phyloP scores from a whole-genome alignment of 495 filamentous ascomycete genomes.

The Amorphotheca resinae region DNA sequence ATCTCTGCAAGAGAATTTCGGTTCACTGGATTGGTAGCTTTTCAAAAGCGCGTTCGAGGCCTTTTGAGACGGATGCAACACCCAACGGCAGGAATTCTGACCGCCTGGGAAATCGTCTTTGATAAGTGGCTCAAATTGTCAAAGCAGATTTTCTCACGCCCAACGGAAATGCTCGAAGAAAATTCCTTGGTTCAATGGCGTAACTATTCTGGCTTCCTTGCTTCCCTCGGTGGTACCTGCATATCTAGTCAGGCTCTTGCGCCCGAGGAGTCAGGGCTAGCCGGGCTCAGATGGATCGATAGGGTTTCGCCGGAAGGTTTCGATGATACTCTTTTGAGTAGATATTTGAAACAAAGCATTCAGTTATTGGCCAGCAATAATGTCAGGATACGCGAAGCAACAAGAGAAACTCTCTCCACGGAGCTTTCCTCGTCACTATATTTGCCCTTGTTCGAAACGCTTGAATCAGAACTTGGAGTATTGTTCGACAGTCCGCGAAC shows the following conservation, averaged over 20 bases:
- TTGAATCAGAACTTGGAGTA: conserved; percentile 47
- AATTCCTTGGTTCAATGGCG: conserved; percentile 47
- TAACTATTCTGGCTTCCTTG: conserved; percentile 53
- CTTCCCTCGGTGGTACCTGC: conserved; percentile 51
- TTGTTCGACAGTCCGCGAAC: conserved; percentile 41
- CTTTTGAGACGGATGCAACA: conserved; percentile 45
- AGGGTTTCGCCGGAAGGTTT: conserved; percentile 42
- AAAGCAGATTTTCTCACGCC: conserved; percentile 40
- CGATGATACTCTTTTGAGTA: conserved; percentile 42
- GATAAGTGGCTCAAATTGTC: conserved; percentile 45
- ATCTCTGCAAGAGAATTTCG: conserved; percentile 48
- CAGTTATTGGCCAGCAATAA: conserved; percentile 49
- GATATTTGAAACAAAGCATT: conserved; percentile 47
- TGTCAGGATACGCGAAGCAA: conserved; percentile 48
- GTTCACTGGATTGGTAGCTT: conserved; percentile 52
- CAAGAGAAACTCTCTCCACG: conserved; percentile 46
- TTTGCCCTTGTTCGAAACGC: conserved; percentile 43
- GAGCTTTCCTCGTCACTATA: conserved; percentile 48
- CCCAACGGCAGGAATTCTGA: conserved; percentile 46
- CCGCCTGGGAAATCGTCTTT: conserved; percentile 52
- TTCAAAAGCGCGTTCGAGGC: conserved; percentile 47
- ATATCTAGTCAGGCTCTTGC: conserved; percentile 41
- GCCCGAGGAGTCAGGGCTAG: conserved; percentile 41
- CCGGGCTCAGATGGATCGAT: conserved; percentile 46
- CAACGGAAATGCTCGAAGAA: conserved; percentile 37